These are phyloP conservation scores for Hymenoscyphus occultus DNA, from an alignment of 2,329 filamentous ascomycete genomes.

Conservation along the genomic window DNA sequence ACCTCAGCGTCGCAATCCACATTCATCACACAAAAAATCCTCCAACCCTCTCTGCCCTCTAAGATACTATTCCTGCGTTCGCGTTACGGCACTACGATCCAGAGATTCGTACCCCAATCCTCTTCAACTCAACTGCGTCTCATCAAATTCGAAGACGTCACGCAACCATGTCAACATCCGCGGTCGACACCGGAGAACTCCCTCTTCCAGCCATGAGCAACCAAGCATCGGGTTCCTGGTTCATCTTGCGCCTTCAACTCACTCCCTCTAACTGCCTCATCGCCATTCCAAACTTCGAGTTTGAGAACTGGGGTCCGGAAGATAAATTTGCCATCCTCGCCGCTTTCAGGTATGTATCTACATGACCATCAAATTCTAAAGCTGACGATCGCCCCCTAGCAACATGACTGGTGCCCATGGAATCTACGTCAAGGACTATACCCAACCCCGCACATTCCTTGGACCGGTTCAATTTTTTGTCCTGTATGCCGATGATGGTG, in stretches of 20 bases:
- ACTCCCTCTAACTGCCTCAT: constrained; percentile 1
- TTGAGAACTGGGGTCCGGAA: not conserved
- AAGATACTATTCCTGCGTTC: no score
- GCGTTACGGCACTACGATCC: no score
- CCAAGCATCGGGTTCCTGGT: not conserved
- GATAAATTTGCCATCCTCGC: not conserved
- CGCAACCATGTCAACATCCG: no score
- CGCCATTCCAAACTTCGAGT: not conserved
- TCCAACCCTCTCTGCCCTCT: no score
- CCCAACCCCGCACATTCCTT: not conserved
- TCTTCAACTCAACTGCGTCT: no score
- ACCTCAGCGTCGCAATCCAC: no score
- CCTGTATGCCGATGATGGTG: not conserved
- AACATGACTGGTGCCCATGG: constrained; percentile 19
- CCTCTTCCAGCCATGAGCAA: not conserved
- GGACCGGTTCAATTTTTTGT: not conserved
- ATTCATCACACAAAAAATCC: no score
- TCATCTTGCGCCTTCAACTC: not conserved
- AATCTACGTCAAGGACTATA: constrained; percentile 4
- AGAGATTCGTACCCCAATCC: no score
- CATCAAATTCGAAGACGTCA: no score
- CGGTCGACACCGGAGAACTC: not conserved
- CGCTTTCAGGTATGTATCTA: not conserved
- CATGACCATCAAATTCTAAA: not conserved
- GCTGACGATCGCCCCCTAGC: constrained; percentile 32